phyloP scores from a whole-genome alignment of 305 asterid genomes.

The Withania somnifera region DNA sequence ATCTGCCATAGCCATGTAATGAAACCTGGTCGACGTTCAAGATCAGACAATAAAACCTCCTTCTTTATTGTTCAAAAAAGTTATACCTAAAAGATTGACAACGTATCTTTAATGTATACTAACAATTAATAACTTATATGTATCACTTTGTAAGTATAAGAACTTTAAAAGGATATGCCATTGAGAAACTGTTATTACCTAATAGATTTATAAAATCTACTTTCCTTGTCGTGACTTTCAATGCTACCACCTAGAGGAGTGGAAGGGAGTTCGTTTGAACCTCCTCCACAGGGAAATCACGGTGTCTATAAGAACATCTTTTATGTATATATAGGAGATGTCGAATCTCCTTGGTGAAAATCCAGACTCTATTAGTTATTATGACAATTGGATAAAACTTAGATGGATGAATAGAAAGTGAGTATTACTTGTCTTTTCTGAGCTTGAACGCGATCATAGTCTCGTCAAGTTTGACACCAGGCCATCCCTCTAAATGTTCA shows the following conservation, averaged over 20 bases:
- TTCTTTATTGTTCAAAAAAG: conserved; percentile 10
- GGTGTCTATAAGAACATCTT: too few species aligned
- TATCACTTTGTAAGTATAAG: not conserved
- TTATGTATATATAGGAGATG: too few species aligned
- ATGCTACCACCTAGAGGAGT: too few species aligned
- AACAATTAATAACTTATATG: not conserved
- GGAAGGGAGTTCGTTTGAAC: too few species aligned
- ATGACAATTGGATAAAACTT: too few species aligned
- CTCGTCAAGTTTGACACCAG: conserved; percentile 62
- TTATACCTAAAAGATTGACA: not conserved
- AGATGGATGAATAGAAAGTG: too few species aligned
- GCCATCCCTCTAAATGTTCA: conserved; percentile 49
- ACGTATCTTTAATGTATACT: not conserved
- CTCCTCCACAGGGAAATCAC: too few species aligned
- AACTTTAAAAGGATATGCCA: not conserved
- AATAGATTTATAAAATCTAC: not conserved
- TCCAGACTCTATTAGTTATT: too few species aligned
- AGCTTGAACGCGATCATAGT: conserved; percentile 80
- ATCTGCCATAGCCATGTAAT: conserved; percentile 50
- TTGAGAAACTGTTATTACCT: not conserved
- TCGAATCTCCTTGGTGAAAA: too few species aligned
- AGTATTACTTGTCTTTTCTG: conserved; percentile 46
- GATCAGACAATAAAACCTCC: conserved; percentile 35
- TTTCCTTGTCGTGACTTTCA: too few species aligned
- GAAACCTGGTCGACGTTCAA: conserved; percentile 26